Evolutionary conservation across 768 basidiomycete genomes (phyloP), one percentile per base, ranked within the genome.

Genomic region (Cyclocybe cylindracea): DNA sequence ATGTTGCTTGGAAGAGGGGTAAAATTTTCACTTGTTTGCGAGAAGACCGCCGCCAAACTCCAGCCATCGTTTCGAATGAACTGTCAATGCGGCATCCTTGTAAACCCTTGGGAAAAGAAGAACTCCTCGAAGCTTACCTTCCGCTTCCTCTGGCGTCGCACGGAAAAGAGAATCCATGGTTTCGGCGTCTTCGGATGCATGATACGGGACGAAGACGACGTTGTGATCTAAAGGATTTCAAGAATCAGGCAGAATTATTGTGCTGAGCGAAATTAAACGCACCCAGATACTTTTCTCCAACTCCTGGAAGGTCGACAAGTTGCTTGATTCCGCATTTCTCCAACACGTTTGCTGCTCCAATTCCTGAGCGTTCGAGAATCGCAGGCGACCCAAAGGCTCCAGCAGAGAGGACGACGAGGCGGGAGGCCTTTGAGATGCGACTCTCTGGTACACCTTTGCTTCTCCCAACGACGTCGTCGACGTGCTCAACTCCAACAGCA

Each of bases 281-380:
- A 78, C 81, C 82, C 55, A 75, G 72, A 45, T 78, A 82, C 53
- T 89, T 81, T 61, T 86, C 83, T 2, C 90, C 89, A 0, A 94
- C 89, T 14, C 85, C 85, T 2, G 87, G 87, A 11, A 90, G 77
- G 46, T 88, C 80, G 10, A 86, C 73, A 34, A 81, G 46, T 54
- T 74, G 70, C 6, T 66, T 56, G 32, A 91, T 77, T 10, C 72
- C 74, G 46, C 78, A 66, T 34, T 66, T 66, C 24, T 74, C 59
- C 35, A 90, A 69, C 37, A 86, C 56, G 1, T 66, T 62, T 0
- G 61, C 54, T 1, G 78, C 71, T 4, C 89, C 90, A 44, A 94
- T 84, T 7, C 91, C 58, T 4, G 54, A 76, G 61, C 81, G 69
- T 54, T 84, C 82, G 10, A 85, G 64, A 29, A 85, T 79, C 7